Evolutionary conservation across 1,284 basidiomycete genomes (phyloP), one percentile per base, ranked within the genome.

Genomic region (Omphalotus olearius): DNA sequence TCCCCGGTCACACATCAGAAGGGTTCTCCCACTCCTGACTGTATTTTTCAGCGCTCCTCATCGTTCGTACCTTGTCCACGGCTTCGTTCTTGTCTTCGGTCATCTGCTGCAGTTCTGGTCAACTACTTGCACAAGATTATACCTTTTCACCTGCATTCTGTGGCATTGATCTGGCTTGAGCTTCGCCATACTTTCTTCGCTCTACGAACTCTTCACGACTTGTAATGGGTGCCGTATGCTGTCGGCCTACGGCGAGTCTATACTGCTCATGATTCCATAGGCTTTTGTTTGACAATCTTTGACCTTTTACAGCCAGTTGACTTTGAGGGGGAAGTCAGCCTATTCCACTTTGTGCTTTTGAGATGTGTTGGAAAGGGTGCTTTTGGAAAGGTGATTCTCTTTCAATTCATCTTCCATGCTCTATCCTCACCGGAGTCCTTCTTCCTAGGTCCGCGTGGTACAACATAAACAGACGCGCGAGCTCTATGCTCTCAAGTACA

Each of bases 381-480:
- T 0, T 98, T 99, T 67, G 96, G 96, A 64, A 98, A 99, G 83
- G 95, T 92, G 44, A 48, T 70, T 66, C 25, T 42, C 28, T 41
- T 54, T 50, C 30, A 39, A 25, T 49, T 46, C 26, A 36, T 45
- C 20, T 43, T 51, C 25, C 18, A 45, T 48, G 30, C 47, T 35
- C 25, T 43, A 25, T 48, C 23, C 54, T 59, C 45, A 55, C 48
- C 53, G 48, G 33, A 16, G 9, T 10, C 4, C 30, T 33, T 25
- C 26, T 43, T 44, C 33, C 28, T 47, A 97, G 93, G 93, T 99
- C 69, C 88, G 95, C 47, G 95, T 99, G 47, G 95, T 99, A 6
- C 94, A 98, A 70, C 96, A 98, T 74, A 99, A 98, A 65, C 93
- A 98, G 70, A 91, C 92, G 14, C 89, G 92, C 56, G 90, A 93